Evolutionary conservation across 306 rosid genomes (phyloP).

Genomic region (Quillaja saponaria): DNA sequence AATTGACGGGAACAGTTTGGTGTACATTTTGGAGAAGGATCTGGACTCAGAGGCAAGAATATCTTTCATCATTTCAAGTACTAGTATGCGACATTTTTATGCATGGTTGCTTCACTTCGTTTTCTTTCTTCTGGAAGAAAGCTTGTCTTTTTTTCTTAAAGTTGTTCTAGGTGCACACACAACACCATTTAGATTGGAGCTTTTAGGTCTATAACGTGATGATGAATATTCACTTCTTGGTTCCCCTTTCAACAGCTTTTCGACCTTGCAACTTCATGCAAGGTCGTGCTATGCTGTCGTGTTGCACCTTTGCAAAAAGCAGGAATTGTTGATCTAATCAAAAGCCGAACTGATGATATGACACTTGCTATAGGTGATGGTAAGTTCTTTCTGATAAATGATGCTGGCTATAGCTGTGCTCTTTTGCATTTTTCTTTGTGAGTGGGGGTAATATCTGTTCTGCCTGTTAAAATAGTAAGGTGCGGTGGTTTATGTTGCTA

Average conservation of each 20-base stretch:
- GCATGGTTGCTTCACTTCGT: conserved; percentile 1
- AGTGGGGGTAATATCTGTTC: no score
- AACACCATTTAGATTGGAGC: conserved; percentile 10
- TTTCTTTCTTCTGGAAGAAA: conserved; percentile 6
- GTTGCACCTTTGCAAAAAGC: conserved; percentile 99
- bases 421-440: no score
- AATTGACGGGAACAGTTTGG: conserved; percentile 95
- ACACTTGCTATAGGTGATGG: conserved; percentile 98
- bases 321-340: conserved; percentile 91
- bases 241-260: conserved; percentile 67
- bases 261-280: conserved; percentile 83
- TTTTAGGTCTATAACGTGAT: conserved; percentile 11
- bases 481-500: no score
- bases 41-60: conserved; percentile 77
- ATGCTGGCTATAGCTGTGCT: no score
- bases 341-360: conserved; percentile 93
- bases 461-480: no score
- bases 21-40: conserved; percentile 88
- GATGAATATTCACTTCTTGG: conserved; percentile 28
- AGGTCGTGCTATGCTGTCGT: conserved; percentile 94
- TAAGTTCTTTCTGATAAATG: conserved; percentile 30
- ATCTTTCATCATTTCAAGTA: conserved; percentile 8
- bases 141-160: conserved; percentile 14
- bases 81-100: conserved; percentile 12
- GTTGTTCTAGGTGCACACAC: conserved; percentile 25